Evolutionary conservation across 768 basidiomycete genomes (phyloP).

Genomic region (Psilocybe cyanescens): DNA sequence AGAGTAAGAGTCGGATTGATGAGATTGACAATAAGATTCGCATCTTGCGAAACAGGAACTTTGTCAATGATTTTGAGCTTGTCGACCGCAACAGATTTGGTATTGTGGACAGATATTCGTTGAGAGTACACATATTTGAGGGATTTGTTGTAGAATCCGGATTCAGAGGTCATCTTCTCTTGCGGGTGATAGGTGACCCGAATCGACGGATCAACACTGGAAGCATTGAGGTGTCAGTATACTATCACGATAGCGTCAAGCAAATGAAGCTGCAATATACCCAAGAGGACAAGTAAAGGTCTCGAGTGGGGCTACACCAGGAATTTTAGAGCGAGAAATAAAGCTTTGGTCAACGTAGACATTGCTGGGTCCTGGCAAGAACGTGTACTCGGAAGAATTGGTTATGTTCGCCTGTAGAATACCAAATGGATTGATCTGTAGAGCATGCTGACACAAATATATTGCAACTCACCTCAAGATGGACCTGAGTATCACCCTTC

Average conservation of each 20-base stretch:
- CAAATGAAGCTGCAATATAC: conserved; percentile 22
- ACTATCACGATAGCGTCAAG: neutral
- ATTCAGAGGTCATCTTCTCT: conserved; percentile 29
- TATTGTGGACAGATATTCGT: conserved; percentile 38
- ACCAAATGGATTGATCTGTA: too few relatives aligned
- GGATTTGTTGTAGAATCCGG: conserved; percentile 35
- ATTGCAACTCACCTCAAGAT: conserved; percentile 29
- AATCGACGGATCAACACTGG: conserved; percentile 39
- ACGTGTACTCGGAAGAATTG: conserved; percentile 41
- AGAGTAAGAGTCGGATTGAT: conserved; percentile 28
- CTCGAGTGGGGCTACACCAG: conserved; percentile 38
- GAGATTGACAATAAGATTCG: conserved; percentile 35
- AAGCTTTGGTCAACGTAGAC: conserved; percentile 46
- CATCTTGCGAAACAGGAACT: conserved; percentile 37
- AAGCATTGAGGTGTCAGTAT: neutral
- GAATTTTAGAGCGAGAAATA: conserved; percentile 34
- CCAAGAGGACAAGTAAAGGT: conserved; percentile 42
- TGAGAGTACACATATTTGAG: conserved; percentile 31
- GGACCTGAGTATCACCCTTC: conserved; percentile 32
- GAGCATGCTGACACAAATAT: too few relatives aligned
- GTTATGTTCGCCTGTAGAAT: conserved; percentile 35
- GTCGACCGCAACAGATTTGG: conserved; percentile 28
- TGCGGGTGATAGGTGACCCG: conserved; percentile 39
- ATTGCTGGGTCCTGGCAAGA: conserved; percentile 34
- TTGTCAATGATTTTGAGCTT: conserved; percentile 36